Evolutionary conservation across 148 eudicot species (phyloP), one percentile per base, ranked within the genome.

Genomic region (Oxyria digyna): DNA sequence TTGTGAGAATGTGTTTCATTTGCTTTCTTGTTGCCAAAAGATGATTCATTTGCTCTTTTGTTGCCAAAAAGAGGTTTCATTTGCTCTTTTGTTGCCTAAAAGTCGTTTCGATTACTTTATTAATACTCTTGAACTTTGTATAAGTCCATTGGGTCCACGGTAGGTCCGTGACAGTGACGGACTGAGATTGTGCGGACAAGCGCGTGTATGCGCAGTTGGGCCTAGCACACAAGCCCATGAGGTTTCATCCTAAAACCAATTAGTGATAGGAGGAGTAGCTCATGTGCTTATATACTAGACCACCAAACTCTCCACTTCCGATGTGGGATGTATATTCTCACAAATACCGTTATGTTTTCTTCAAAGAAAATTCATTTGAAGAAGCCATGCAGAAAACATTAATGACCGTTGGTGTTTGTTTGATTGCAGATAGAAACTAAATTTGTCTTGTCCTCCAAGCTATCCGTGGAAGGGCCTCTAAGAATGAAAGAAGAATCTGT

Each of bases 401-500:
- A 27, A 18, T 69, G 37, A 42, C 8, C 24, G 12, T 2, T 7
- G 49, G 38, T 59, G 69, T 75, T 17, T 76, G 74, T 69, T 78
- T 71, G 70, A 68, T 21, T 78, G 78, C 91, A 93, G 98, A 79
- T 93, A 74, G 91, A 89, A 74, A 86, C 84, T 78, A 89, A 78
- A 73, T 59, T 93, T 65, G 71, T 77, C 11, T 37, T 92, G 55
- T 77, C 91, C 41, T 80, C 85, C 67, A 84, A 82, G 78, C 72
- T 93, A 71, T 55, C 89, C 11, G 85, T 87, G 38, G 94, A 92
- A 74, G 98, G 96, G 48, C 96, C 96, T 23, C 89, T 92, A 64
- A 80, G 98, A 77, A 81, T 92, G 85, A 92, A 87, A 83, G 98
- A 92, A 80, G 98, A 89, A 75, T 85, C 80, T 45, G 41, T 71